phyloP scores from a whole-genome alignment of 495 filamentous ascomycete species.

The Mytilinidion resinicola region DNA sequence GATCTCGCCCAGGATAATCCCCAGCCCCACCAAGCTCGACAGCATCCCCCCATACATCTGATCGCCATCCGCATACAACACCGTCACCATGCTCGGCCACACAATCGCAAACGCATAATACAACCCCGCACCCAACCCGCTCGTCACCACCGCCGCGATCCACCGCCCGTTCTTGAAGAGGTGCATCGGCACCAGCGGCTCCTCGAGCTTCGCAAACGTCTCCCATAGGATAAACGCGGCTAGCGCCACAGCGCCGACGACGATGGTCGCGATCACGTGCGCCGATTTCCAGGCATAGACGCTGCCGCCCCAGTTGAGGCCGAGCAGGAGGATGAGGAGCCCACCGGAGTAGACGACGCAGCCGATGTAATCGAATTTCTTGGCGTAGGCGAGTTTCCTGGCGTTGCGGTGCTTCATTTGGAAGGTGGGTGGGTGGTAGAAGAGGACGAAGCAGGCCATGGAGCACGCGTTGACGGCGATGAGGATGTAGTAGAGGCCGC shows the following conservation, averaged over 20 bases:
- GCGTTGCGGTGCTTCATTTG: constrained; percentile 26
- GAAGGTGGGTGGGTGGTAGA: constrained; percentile 33
- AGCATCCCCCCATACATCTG: neutral
- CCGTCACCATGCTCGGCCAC: constrained; percentile 14
- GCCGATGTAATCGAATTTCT: constrained; percentile 32
- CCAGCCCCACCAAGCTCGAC: neutral
- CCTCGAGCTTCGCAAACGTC: constrained; percentile 8
- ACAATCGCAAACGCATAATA: constrained; percentile 22
- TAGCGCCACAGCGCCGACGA: constrained; percentile 35
- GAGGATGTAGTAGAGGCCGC: constrained; percentile 25
- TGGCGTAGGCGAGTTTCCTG: constrained; percentile 17
- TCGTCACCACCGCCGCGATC: constrained; percentile 3
- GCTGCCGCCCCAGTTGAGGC: constrained; percentile 38
- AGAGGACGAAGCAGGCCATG: constrained; percentile 22
- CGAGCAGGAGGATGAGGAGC: constrained; percentile 31
- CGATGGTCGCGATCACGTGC: constrained; percentile 36
- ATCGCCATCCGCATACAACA: constrained; percentile 1
- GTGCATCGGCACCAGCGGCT: constrained; percentile 23
- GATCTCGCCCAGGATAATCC: constrained; percentile 9
- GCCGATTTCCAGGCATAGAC: constrained; percentile 39
- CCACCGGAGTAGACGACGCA: constrained; percentile 26
- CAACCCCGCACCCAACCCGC: constrained; percentile 10
- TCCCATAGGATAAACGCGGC: constrained; percentile 38
- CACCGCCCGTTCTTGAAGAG: constrained; percentile 17
- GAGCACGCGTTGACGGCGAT: constrained; percentile 24